Base-by-base conservation (phyloP, 2,329 filamentous ascomycete genomes). In the Fusarium sp. region DNA sequence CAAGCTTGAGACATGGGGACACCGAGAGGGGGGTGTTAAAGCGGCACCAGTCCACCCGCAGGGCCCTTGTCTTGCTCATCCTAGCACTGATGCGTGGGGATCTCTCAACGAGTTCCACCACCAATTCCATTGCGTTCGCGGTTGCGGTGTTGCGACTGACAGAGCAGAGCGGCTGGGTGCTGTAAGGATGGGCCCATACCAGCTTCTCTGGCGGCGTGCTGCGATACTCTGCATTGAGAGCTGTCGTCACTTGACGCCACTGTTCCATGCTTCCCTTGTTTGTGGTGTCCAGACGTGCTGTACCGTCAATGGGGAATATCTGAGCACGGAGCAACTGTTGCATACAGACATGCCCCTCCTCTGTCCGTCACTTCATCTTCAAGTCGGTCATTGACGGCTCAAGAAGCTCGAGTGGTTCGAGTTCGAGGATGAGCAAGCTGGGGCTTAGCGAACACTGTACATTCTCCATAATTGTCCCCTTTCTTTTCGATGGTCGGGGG, bases 31-130 rank as follows among this genome's bases (percentile, higher is more conserved):
- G 7, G 35, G 20, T 52, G 31, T 24, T 75, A 68, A 64, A 66
- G 69, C 69, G 54, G 64, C 64, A 31, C 22, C 63, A n/a, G 35
- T 63, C 57, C 69, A 54, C 56, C 61, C 24, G 47, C 42, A 70
- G 37, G 22, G 59, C 62, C 69, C 72, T 34, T 72, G 72, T 62
- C 69, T 63, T 58, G 35, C n/a, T 57, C 37, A 34, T 47, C 42
- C 37, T 54, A 57, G 64, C 59, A 60, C 38, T 57, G 50, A 64
- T 45, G 56, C 56, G 22, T 58, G 56, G 56, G 54, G 56, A 58
- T 58, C 35, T 62, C 73, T 77, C 76, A 78, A 78, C 76, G 62
- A 77, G 74, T 77, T 77, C 75, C 72, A 68, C 66, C 31, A 56
- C 47, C 38, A 67, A 29, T 45, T 65, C 59, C 58, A 24, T 56